Evolutionary conservation across 2,329 filamentous ascomycete species (phyloP), one percentile per base, ranked within the genome.

Genomic region (Xylariaceae sp.): DNA sequence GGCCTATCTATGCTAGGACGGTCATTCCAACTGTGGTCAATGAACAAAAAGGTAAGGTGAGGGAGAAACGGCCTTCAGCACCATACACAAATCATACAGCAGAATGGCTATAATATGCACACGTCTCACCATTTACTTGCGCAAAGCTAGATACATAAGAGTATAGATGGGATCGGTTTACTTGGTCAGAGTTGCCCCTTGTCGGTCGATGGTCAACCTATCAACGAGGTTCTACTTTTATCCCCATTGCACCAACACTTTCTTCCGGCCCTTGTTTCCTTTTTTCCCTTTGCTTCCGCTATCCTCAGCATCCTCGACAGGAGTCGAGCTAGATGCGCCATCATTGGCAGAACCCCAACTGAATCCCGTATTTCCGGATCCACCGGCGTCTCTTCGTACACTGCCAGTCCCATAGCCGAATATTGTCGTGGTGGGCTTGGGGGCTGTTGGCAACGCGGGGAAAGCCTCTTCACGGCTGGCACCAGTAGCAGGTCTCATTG

Each of bases 391-490:
- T 40, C 83, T 69, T 43, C 80, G 73, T 14, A 86, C 81, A 31
- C 75, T 68, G 4, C 82, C 73, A 5, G 72, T 69, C 2, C 82
- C 82, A 60, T 85, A 84, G 2, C 81, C 81, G 49, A 84, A 84
- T 42, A 86, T 82, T 0, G 80, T 83, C 1, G 80, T 83, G 40
- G 75, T 74, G 3, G 81, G 80, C 63, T 86, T 97, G 0, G 88
- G 80, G 1, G 90, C 91, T 0, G 84, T 78, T 0, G 92, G 92
- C 1, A 97, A 78, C 1, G 90, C 86, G 0, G 92, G 93, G 71
- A 97, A 97, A 0, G 85, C 83, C 56, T 92, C 87, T 42, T 73
- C 71, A 43, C 68, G 70, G 31, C 64, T 65, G 22, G 54, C 51
- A n/a, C 60, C 51, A 19, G 61, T 57, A 9, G 47, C n/a, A 3